Conservation (phyloP, 2,329 filamentous ascomycete genomes). For the Pseudogymnoascus sp. region DNA sequence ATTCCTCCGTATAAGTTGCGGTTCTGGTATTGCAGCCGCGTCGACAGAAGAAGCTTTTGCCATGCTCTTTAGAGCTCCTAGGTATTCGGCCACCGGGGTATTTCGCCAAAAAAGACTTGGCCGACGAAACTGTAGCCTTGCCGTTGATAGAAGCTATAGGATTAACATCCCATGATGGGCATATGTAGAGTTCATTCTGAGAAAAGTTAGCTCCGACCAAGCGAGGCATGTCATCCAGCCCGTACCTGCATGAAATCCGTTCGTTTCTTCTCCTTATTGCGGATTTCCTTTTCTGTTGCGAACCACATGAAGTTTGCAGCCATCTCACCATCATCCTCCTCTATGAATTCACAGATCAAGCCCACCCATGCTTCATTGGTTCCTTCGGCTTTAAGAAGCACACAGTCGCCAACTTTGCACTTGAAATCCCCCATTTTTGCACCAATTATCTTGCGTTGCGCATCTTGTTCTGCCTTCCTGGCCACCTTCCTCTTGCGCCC, state of each 20-base stretch:
- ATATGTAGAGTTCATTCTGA: slow-evolving; percentile 87
- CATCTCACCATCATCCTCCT: slow-evolving; percentile 68
- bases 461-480: slow-evolving; percentile 24
- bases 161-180: slow-evolving; percentile 79
- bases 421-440: slow-evolving; percentile 76
- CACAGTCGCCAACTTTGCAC: slow-evolving; percentile 73
- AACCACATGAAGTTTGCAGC: slow-evolving; percentile 94
- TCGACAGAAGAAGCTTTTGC: slow-evolving; percentile 84
- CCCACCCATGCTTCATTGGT: slow-evolving; percentile 87
- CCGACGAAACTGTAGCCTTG: slow-evolving; percentile 73
- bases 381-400: slow-evolving; percentile 82
- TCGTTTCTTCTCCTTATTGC: slow-evolving; percentile 74
- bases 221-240: not conserved
- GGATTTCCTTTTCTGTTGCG: slow-evolving; percentile 81
- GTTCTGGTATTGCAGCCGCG: slow-evolving; percentile 84
- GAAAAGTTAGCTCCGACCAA: slow-evolving; percentile 17
- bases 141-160: slow-evolving; percentile 84
- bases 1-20: slow-evolving; percentile 85
- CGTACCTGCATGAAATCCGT: slow-evolving; percentile 65
- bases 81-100: slow-evolving; percentile 73
- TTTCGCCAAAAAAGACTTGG: slow-evolving; percentile 54
- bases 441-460: slow-evolving; percentile 57
- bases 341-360: slow-evolving; percentile 74
- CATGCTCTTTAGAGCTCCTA: slow-evolving; percentile 64
- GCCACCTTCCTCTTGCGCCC: slow-evolving; percentile 21